Conservation (phyloP, 495 filamentous ascomycete species). For the Bacidia rubella region DNA sequence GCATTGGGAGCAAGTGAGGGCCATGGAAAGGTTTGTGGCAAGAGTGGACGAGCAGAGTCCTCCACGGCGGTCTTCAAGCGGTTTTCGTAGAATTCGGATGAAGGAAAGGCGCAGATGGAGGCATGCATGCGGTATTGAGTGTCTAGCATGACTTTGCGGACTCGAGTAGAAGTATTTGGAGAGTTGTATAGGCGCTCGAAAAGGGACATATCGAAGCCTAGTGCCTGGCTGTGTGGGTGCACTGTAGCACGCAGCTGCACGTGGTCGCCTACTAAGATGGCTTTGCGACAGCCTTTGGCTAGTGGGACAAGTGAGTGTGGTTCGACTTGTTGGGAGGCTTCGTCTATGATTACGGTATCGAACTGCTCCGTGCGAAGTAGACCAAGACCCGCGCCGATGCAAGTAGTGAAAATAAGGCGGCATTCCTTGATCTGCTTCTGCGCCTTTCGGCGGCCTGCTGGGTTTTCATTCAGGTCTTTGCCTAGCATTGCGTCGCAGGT, state of each 20-base stretch:
- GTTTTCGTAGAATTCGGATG: slow-evolving; percentile 34
- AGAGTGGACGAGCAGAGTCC: slow-evolving; percentile 3
- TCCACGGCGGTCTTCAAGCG: slow-evolving; percentile 28
- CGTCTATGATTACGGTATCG: slow-evolving; percentile 35
- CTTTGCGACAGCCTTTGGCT: slow-evolving; percentile 34
- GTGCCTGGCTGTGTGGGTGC: slow-evolving; percentile 22
- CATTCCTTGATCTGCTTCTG: slow-evolving; percentile 28
- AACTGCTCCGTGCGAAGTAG: slow-evolving; percentile 33
- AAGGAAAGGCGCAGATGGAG: slow-evolving; percentile 32
- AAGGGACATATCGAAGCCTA: slow-evolving; percentile 34
- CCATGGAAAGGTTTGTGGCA: slow-evolving; percentile 23
- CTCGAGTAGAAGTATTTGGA: background rate
- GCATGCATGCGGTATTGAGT: slow-evolving; percentile 42
- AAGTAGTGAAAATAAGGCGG: slow-evolving; percentile 36
- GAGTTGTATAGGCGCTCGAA: slow-evolving; percentile 35
- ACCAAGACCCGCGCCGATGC: slow-evolving; percentile 34
- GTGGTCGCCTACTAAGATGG: slow-evolving; percentile 39
- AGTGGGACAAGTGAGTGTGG: slow-evolving; percentile 34
- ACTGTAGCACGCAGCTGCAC: slow-evolving; percentile 39
- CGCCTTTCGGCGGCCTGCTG: slow-evolving; percentile 25
- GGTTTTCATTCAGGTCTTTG: slow-evolving; percentile 29
- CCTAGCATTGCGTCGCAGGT: slow-evolving; percentile 38
- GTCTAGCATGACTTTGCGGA: slow-evolving; percentile 34
- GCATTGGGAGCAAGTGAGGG: slow-evolving; percentile 4
- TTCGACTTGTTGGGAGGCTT: slow-evolving; percentile 41